phyloP scores from a whole-genome alignment of 2,329 filamentous ascomycete genomes.

The Apiospora pterosperma region DNA sequence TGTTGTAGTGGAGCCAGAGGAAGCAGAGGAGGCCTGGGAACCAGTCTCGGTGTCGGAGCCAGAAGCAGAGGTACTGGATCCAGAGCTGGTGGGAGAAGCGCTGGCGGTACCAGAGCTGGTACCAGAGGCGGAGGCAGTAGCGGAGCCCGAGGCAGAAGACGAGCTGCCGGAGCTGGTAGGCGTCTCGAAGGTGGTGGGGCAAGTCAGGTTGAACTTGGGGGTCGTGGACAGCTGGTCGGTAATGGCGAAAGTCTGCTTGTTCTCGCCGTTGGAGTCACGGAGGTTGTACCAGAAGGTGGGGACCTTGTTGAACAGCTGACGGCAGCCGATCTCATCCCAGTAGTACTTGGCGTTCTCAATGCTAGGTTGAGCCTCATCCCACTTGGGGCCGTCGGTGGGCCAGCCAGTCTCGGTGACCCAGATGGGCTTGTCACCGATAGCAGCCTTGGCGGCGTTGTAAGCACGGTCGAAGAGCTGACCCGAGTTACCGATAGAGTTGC shows the following conservation, averaged over 20 bases:
- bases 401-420: constrained; percentile 66
- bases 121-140: constrained; percentile 12
- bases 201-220: constrained; percentile 51
- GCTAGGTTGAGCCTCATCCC: constrained; percentile 52
- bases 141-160: constrained; percentile 15
- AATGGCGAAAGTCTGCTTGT: constrained; percentile 56
- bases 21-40: background rate
- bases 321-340: constrained; percentile 61
- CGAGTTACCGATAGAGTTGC: constrained; percentile 53
- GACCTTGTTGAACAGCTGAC: constrained; percentile 50
- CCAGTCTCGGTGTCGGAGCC: too few relatives aligned
- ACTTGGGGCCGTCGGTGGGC: constrained; percentile 52
- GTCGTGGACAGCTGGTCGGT: constrained; percentile 49
- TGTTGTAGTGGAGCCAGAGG: background rate
- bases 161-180: constrained; percentile 20
- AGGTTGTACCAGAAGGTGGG: constrained; percentile 62
- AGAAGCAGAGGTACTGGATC: background rate
- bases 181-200: constrained; percentile 41
- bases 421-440: constrained; percentile 49
- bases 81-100: constrained; percentile 5
- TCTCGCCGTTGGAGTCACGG: constrained; percentile 58
- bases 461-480: constrained; percentile 51
- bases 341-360: constrained; percentile 59
- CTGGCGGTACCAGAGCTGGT: constrained; percentile 9
- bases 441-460: constrained; percentile 40